Evolutionary conservation across 768 basidiomycete species (phyloP).

Genomic region (Agaricus subrufescens): DNA sequence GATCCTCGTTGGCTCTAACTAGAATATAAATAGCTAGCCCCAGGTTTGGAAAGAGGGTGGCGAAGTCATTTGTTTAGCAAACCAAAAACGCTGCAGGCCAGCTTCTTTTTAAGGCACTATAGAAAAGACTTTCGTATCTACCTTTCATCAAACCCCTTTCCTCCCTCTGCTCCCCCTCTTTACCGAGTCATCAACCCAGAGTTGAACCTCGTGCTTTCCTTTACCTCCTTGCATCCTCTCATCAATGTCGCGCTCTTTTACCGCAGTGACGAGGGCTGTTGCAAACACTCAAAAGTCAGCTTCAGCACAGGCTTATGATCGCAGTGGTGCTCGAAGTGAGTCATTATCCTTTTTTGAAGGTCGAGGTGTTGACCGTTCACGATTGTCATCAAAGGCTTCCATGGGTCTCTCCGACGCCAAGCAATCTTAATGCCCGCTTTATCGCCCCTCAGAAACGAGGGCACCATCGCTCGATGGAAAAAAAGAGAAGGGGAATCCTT

Average conservation of each 20-base stretch:
- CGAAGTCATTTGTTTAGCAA: not conserved
- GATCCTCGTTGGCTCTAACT: not conserved
- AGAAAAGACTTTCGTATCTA: not conserved
- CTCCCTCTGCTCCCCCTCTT: not conserved
- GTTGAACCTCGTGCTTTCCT: not conserved
- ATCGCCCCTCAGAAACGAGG: constrained; percentile 97
- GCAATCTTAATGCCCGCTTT: constrained; percentile 79
- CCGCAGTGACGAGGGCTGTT: constrained; percentile 5
- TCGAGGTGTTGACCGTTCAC: not conserved
- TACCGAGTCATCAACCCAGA: not conserved
- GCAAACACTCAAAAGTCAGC: not conserved
- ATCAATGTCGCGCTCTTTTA: constrained; percentile 9
- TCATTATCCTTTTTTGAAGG: not conserved
- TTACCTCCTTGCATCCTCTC: not conserved
- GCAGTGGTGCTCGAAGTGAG: not conserved
- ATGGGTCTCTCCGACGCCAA: constrained; percentile 13
- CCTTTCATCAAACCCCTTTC: not conserved
- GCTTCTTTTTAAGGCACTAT: not conserved
- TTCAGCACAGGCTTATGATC: constrained; percentile 2
- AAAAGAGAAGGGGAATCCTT: constrained; percentile 81
- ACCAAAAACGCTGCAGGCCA: constrained; percentile 1
- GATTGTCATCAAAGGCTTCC: constrained; percentile 8
- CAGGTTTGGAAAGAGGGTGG: constrained; percentile 4
- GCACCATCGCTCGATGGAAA: constrained; percentile 89
- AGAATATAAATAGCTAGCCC: constrained; percentile 5